phyloP scores from a whole-genome alignment of 1,284 basidiomycete species.

The Moesziomyces parantarcticus region DNA sequence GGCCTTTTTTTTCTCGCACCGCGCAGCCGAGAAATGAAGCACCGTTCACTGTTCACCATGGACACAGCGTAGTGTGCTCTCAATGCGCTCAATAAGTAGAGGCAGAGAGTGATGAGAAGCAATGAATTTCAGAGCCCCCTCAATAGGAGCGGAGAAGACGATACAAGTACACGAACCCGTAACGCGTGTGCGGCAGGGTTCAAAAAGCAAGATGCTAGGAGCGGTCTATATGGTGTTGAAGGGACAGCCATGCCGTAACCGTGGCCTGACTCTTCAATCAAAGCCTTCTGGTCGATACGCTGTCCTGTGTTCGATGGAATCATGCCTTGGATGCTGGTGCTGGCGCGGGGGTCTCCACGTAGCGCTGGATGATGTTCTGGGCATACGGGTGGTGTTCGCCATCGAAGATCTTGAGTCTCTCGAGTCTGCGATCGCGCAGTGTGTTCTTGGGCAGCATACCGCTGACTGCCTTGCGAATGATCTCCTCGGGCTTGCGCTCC shows the following conservation, averaged over 20 bases:
- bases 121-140: too few relatives aligned
- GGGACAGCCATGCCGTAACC: too few relatives aligned
- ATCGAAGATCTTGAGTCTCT: constrained; percentile 64
- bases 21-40: too few relatives aligned
- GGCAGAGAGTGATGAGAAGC: too few relatives aligned
- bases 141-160: neutral
- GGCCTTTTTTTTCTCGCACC: too few relatives aligned
- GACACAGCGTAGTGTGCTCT: too few relatives aligned
- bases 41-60: too few relatives aligned
- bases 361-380: constrained; percentile 50
- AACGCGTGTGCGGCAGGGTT: neutral
- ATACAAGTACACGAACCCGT: constrained; percentile 29
- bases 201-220: neutral
- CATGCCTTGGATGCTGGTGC: constrained; percentile 17
- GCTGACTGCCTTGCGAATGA: constrained; percentile 64
- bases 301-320: neutral
- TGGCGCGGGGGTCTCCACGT: constrained; percentile 2
- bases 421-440: constrained; percentile 62
- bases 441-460: constrained; percentile 68
- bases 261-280: neutral
- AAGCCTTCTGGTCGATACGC: too few relatives aligned
- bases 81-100: too few relatives aligned
- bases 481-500: constrained; percentile 83
- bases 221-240: neutral
- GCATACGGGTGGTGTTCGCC: constrained; percentile 62